Percentiles rank a stretch among this genome's conserved stretches.
Conservation (phyloP, 2,329 filamentous ascomycete species). For the Diaporthe aspalathi region DNA sequence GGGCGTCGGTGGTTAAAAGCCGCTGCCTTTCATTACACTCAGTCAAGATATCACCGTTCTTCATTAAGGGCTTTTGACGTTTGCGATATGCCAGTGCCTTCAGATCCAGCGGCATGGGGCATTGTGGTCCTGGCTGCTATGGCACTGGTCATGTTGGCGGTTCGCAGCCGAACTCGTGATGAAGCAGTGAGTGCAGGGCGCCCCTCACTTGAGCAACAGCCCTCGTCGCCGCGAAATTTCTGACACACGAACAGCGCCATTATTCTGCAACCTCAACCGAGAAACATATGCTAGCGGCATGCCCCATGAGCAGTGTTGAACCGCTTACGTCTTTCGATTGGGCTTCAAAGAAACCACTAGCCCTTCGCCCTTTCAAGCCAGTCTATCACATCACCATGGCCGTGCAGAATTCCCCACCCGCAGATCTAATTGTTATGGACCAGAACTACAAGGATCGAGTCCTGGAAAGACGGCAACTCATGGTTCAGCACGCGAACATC, state of each 20-base stretch:
- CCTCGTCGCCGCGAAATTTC: not conserved
- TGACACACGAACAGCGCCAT: not conserved
- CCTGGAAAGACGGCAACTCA: constrained; percentile 51
- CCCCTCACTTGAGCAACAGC: accelerated
- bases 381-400: constrained; percentile 67
- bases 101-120: not conserved
- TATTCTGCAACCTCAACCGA: not conserved
- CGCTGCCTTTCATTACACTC: no score
- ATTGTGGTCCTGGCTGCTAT: constrained; percentile 11
- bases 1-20: not conserved
- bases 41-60: no score
- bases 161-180: not conserved
- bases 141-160: not conserved
- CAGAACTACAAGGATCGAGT: constrained; percentile 60
- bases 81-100: not conserved
- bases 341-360: constrained; percentile 50
- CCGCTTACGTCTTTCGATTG: constrained; percentile 53
- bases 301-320: constrained; percentile 42
- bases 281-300: not conserved
- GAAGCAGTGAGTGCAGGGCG: not conserved
- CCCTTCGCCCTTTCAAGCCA: constrained; percentile 62
- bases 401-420: constrained; percentile 55
- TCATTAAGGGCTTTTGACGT: not conserved
- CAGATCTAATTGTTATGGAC: constrained; percentile 65
- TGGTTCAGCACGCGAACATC: constrained; percentile 51